A percentile compares a stretch with the other conserved stretches of the same genome.
These are phyloP conservation scores for Syzygium jambos DNA, from an alignment of 345 rosid genomes.

Conservation along the genomic window DNA sequence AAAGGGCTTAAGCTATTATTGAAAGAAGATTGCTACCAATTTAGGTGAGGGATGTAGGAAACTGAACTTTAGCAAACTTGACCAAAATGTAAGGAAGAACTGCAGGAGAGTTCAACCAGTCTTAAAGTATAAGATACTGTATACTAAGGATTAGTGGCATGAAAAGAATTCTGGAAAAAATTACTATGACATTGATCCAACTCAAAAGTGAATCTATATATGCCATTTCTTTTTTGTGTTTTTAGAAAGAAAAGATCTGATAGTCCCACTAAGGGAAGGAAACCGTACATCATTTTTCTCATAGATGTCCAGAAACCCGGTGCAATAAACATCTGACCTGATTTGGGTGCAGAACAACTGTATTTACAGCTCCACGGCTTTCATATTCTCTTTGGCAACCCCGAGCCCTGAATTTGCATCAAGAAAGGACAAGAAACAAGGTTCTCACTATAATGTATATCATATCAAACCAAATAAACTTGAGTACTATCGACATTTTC, in stretches of 20 bases:
- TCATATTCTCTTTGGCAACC: conserved; percentile 98
- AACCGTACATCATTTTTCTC: neutral
- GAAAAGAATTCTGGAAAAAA: neutral
- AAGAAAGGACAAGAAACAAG: neutral
- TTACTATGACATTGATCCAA: neutral
- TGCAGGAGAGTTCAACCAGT: neutral
- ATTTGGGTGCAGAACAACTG: conserved; percentile 93
- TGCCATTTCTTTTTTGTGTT: neutral
- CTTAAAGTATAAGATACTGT: neutral
- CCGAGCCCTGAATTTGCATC: conserved; percentile 63
- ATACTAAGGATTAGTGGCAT: neutral
- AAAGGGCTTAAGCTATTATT: neutral
- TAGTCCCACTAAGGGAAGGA: neutral
- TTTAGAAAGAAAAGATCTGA: neutral
- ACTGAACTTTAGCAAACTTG: neutral
- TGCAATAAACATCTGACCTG: conserved; percentile 42
- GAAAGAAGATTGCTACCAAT: neutral
- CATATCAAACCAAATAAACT: neutral
- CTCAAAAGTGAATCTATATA: neutral
- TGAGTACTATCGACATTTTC: neutral
- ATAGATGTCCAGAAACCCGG: neutral
- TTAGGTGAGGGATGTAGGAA: neutral
- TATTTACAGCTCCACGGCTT: conserved; percentile 90
- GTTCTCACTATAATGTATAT: neutral
- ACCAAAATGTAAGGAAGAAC: neutral